These are phyloP conservation scores for Gloeostereum incarnatum DNA, from an alignment of 768 basidiomycete genomes.

Conservation along the genomic window DNA sequence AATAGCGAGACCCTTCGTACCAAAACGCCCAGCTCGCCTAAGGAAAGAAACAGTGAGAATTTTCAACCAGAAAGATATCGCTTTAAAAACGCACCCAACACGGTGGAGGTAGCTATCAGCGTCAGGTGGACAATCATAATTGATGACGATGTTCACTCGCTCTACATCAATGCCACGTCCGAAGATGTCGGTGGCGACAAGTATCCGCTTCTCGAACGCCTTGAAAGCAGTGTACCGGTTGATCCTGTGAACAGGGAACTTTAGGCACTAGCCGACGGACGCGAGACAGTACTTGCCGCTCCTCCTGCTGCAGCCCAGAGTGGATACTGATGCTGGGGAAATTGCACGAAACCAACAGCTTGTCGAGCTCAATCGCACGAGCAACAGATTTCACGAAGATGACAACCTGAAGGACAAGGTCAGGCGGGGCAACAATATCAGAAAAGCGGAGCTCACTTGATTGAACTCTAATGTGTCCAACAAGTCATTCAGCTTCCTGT, in stretches of 20 bases:
- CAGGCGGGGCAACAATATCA: neutral
- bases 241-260: constrained; percentile 45
- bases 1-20: constrained; percentile 97
- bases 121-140: constrained; percentile 96
- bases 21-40: constrained; percentile 97
- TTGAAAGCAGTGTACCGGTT: constrained; percentile 96
- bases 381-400: constrained; percentile 99
- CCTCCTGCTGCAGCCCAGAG: constrained; percentile 89
- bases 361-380: constrained; percentile 93
- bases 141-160: constrained; percentile 98
- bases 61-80: neutral
- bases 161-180: constrained; percentile 99
- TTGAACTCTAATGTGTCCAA: constrained; percentile 97
- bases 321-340: constrained; percentile 98
- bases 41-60: neutral
- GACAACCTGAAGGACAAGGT: constrained; percentile 61
- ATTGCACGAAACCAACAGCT: constrained; percentile 91
- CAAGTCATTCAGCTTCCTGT: constrained; percentile 93
- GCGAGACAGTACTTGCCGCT: constrained; percentile 58
- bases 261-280: neutral
- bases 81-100: constrained; percentile 59
- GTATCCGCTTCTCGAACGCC: constrained; percentile 97
- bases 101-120: constrained; percentile 98
- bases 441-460: constrained; percentile 50
- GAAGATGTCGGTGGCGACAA: constrained; percentile 98